Conservation (phyloP, 2,329 filamentous ascomycete genomes). For the Colletotrichum musae region DNA sequence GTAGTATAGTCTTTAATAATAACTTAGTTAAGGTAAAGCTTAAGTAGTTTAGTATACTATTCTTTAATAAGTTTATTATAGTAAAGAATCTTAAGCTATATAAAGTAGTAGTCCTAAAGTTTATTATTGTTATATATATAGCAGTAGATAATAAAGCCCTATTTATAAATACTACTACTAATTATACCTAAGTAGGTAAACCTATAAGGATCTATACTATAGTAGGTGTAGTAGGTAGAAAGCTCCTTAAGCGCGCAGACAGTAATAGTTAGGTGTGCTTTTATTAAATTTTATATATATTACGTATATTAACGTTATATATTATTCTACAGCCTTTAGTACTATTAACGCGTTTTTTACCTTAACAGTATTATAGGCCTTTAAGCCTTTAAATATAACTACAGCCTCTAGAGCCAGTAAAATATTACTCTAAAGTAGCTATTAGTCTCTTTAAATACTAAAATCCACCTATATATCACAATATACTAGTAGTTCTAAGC, state of each 20-base stretch:
- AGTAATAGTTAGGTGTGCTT: background rate
- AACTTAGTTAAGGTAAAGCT: constrained; percentile 20
- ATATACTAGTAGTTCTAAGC: too few relatives aligned
- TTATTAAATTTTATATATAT: too few relatives aligned
- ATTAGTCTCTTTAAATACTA: too few relatives aligned
- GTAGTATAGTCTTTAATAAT: constrained; percentile 26
- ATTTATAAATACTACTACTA: constrained; percentile 29
- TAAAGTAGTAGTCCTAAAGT: constrained; percentile 25
- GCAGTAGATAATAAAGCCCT: constrained; percentile 42
- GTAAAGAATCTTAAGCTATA: constrained; percentile 4
- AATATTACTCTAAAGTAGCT: too few relatives aligned
- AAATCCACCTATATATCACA: too few relatives aligned
- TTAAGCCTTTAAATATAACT: too few relatives aligned
- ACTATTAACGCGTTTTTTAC: too few relatives aligned
- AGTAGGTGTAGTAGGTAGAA: background rate
- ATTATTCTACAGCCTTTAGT: too few relatives aligned
- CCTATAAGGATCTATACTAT: background rate
- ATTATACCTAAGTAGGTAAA: background rate
- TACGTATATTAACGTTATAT: too few relatives aligned
- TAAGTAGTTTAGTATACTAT: constrained; percentile 6
- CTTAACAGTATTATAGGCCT: too few relatives aligned
- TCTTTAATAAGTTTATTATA: background rate
- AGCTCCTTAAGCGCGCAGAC: constrained; percentile 15
- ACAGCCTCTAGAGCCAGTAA: too few relatives aligned
- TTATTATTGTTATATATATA: constrained; percentile 40